Percentiles rank a stretch among this genome's conserved stretches.
phyloP scores from a whole-genome alignment of 2,329 filamentous ascomycete genomes.

The Fusarium marasasianum region DNA sequence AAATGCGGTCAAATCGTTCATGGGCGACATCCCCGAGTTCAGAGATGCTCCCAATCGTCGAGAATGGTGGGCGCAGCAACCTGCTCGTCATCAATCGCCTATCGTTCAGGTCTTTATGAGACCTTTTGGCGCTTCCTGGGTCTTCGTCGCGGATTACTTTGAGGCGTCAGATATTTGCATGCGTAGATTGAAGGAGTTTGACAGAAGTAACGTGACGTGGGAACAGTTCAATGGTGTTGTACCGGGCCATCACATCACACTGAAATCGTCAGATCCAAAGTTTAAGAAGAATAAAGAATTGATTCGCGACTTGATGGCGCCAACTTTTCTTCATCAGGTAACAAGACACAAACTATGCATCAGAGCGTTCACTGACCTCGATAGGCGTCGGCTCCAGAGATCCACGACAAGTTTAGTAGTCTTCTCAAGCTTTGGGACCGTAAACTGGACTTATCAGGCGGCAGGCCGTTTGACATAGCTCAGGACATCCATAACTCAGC shows the following conservation, averaged over 20 bases:
- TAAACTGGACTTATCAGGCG: constrained; percentile 40
- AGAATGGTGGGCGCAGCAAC: constrained; percentile 20
- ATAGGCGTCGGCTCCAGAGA: constrained; percentile 45
- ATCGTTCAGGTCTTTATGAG: constrained; percentile 25
- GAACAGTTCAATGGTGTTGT: background rate
- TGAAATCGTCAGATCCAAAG: constrained; percentile 10
- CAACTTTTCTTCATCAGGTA: constrained; percentile 24
- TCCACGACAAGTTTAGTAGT: constrained; percentile 43
- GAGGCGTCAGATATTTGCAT: constrained; percentile 27
- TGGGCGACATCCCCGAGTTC: constrained; percentile 27
- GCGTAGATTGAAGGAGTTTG: constrained; percentile 31
- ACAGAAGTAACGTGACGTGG: background rate
- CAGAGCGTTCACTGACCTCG: background rate
- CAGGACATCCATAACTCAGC: constrained; percentile 44
- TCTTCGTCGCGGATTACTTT: constrained; percentile 26
- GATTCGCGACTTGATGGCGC: constrained; percentile 30
- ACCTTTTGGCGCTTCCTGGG: constrained; percentile 22
- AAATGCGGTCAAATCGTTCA: constrained; percentile 16
- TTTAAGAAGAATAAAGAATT: constrained; percentile 37
- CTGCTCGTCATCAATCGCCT: constrained; percentile 16
- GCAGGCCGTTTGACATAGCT: constrained; percentile 44
- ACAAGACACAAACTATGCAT: accelerated
- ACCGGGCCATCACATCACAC: constrained; percentile 4
- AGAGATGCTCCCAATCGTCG: background rate
- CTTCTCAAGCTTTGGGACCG: constrained; percentile 47